Percentiles rank a stretch among this genome's conserved stretches.
These are phyloP conservation scores for Penicillium glabrum DNA, from an alignment of 2,329 filamentous ascomycete genomes.

Conservation along the genomic window DNA sequence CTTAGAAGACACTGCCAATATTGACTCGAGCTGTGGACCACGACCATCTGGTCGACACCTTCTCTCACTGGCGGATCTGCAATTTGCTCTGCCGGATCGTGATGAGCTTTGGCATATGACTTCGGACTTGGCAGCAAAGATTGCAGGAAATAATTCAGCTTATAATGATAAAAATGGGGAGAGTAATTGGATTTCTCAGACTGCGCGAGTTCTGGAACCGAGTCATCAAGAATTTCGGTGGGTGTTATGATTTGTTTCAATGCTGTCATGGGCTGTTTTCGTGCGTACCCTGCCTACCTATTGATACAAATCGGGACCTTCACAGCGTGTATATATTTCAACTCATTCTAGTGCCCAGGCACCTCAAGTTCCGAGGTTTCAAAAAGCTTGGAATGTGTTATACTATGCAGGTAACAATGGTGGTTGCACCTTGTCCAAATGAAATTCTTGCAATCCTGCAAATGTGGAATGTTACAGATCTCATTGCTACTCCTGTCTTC, in stretches of 20 bases:
- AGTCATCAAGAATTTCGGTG: neutral
- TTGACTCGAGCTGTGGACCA: neutral
- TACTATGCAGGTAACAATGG: no score
- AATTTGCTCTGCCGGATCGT: slow-evolving; percentile 17
- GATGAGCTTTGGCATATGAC: slow-evolving; percentile 1
- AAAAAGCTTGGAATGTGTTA: no score
- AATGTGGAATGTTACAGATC: no score
- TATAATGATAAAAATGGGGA: neutral
- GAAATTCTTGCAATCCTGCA: no score
- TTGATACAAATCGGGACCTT: no score
- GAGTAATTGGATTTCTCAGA: neutral
- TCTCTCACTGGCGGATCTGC: slow-evolving; percentile 16
- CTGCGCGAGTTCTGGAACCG: neutral
- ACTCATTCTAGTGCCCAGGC: no score
- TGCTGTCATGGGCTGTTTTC: no score
- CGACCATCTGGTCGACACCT: neutral
- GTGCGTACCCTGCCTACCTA: no score
- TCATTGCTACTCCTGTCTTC: no score
- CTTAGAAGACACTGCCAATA: neutral
- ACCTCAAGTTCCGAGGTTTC: no score
- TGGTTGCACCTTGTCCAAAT: no score
- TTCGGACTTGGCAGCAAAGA: neutral
- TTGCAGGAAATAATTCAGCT: neutral
- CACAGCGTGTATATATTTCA: no score
- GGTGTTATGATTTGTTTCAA: neutral